Evolutionary conservation across 805 yeast genomes (phyloP).

Genomic region (Allodekkera sacchari): DNA sequence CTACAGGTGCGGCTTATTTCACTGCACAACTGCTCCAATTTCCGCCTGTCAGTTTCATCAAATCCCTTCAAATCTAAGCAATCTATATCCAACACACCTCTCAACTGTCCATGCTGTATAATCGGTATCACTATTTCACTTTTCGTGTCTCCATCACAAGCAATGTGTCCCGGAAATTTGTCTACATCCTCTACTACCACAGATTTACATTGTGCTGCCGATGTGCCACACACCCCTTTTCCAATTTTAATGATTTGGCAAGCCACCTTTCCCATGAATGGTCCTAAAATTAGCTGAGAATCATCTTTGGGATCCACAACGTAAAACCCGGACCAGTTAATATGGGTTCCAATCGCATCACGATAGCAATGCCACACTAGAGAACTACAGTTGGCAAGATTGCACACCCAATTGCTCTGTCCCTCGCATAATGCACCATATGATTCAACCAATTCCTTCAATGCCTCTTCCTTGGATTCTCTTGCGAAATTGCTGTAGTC

Average conservation of each 20-base stretch:
- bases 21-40: conserved; percentile 51
- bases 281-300: conserved; percentile 64
- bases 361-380: conserved; percentile 83
- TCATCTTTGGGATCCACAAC: conserved; percentile 34
- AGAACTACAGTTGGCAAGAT: conserved; percentile 79
- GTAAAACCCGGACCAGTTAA: conserved; percentile 95
- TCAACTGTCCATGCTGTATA: conserved; percentile 28
- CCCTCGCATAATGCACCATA: conserved; percentile 57
- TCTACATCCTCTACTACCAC: conserved; percentile 77
- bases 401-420: conserved; percentile 80
- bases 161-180: conserved; percentile 84
- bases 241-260: conserved; percentile 79
- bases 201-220: conserved; percentile 50
- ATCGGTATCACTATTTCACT: conserved; percentile 93
- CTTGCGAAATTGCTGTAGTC: conserved; percentile 56
- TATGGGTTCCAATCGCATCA: conserved; percentile 36
- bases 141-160: conserved; percentile 92
- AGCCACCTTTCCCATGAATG: conserved; percentile 95
- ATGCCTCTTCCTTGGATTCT: conserved; percentile 39
- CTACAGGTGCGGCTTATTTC: conserved; percentile 46
- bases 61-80: conserved; percentile 62
- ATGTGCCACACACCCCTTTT: conserved; percentile 86
- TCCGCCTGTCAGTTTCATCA: conserved; percentile 48
- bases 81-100: conserved; percentile 86
- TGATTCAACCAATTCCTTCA: conserved; percentile 49